A percentile compares a stretch with the other conserved stretches of the same genome.
Conservation (phyloP, 2,329 filamentous ascomycete species). For the Cladobotryum mycophilum region DNA sequence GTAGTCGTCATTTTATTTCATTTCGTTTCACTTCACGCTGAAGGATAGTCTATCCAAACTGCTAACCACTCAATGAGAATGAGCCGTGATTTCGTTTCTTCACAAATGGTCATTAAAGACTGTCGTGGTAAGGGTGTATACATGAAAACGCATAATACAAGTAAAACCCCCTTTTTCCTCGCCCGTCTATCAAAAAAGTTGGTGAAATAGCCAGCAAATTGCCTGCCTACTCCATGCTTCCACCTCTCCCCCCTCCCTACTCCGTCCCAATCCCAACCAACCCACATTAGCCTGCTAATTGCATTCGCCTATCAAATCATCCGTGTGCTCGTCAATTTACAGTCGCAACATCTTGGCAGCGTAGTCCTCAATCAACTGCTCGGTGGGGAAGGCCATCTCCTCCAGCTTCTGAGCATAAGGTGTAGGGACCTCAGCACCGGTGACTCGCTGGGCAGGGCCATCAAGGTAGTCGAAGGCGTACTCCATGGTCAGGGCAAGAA, state of each 20-base stretch:
- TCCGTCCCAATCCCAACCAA: neutral
- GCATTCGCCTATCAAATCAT: neutral
- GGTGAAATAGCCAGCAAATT: slow-evolving; percentile 16
- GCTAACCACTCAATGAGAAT: neutral
- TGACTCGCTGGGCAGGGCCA: slow-evolving; percentile 87
- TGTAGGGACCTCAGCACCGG: slow-evolving; percentile 93
- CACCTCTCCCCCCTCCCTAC: slow-evolving; percentile 3
- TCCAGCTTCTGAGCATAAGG: slow-evolving; percentile 91
- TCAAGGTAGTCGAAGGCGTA: slow-evolving; percentile 98
- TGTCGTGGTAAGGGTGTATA: slow-evolving; percentile 27
- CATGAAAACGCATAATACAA: slow-evolving; percentile 36
- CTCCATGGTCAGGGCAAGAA: slow-evolving; percentile 91
- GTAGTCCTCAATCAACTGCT: slow-evolving; percentile 80
- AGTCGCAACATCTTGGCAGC: slow-evolving; percentile 82
- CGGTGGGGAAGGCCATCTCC: slow-evolving; percentile 90
- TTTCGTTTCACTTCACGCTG: no score
- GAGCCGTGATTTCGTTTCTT: neutral
- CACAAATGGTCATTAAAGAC: slow-evolving; percentile 20
- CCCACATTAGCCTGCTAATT: slow-evolving; percentile 5
- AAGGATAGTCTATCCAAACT: no score
- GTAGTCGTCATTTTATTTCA: no score
- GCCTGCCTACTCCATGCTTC: slow-evolving; percentile 14
- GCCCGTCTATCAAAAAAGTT: slow-evolving; percentile 30
- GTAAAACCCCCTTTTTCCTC: slow-evolving; percentile 29
- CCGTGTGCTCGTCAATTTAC: slow-evolving; percentile 36